Conservation (phyloP, 2,329 filamentous ascomycete species). For the Ilyonectria robusta region DNA sequence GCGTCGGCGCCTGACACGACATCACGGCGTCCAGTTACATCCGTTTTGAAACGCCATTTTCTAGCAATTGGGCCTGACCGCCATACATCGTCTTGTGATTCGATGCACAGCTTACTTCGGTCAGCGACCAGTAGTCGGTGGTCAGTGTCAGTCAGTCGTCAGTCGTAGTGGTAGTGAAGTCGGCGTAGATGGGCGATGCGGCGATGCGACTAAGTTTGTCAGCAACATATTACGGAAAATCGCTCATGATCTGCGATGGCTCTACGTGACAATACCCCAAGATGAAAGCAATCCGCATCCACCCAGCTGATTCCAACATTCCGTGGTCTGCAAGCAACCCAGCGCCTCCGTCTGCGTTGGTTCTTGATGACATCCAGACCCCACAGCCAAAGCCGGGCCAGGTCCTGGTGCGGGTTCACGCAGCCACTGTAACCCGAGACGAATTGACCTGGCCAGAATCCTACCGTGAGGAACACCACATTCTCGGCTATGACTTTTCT, state of each 20-base stretch:
- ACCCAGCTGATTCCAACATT: conserved; percentile 16
- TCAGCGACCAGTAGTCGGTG: too few species aligned
- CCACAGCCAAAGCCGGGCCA: conserved; percentile 26
- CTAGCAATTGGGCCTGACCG: background rate
- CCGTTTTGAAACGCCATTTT: background rate
- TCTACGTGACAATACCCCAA: conserved; percentile 25
- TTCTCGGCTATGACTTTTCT: conserved; percentile 32
- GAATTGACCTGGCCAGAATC: conserved; percentile 37
- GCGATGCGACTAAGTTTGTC: conserved; percentile 19
- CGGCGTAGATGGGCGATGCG: too few species aligned
- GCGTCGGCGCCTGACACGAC: background rate
- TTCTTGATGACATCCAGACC: conserved; percentile 22
- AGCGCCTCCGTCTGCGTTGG: conserved; percentile 24
- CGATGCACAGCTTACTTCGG: background rate
- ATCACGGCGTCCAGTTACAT: background rate
- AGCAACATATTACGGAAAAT: conserved; percentile 31
- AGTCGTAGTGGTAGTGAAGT: too few species aligned
- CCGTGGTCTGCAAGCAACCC: conserved; percentile 33
- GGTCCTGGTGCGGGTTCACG: conserved; percentile 33
- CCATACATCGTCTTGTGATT: background rate
- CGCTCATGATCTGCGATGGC: conserved; percentile 19
- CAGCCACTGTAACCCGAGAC: conserved; percentile 37
- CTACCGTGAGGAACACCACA: conserved; percentile 25
- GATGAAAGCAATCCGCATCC: conserved; percentile 36
- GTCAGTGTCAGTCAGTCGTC: too few species aligned